These are phyloP conservation scores for Hawksworthiomyces lignivorus DNA, from an alignment of 2,329 filamentous ascomycete genomes.

Conservation along the genomic window DNA sequence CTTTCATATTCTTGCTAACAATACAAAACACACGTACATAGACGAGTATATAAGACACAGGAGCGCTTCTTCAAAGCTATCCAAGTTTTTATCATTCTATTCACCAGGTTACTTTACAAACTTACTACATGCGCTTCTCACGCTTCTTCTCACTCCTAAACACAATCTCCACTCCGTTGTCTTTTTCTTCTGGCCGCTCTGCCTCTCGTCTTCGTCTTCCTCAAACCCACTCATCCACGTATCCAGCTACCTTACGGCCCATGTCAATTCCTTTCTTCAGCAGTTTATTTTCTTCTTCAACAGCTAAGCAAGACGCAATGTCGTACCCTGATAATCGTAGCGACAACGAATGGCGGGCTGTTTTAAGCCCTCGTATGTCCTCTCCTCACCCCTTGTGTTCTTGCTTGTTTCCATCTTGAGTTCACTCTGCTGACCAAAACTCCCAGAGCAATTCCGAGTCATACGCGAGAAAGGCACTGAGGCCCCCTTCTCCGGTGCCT, in stretches of 20 bases:
- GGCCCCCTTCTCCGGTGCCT: slow-evolving; percentile 68
- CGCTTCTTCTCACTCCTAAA: slow-evolving; percentile 38
- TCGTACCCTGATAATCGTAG: slow-evolving; percentile 73
- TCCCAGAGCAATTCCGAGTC: slow-evolving; percentile 88
- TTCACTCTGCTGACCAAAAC: slow-evolving; percentile 5
- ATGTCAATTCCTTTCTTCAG: slow-evolving; percentile 76
- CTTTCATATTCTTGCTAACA: too few species aligned
- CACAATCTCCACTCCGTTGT: slow-evolving; percentile 38
- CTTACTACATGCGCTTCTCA: slow-evolving; percentile 46
- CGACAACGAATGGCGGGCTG: slow-evolving; percentile 80
- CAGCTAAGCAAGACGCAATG: slow-evolving; percentile 44
- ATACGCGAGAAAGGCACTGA: slow-evolving; percentile 92
- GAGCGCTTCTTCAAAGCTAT: too few species aligned
- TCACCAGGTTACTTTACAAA: too few species aligned
- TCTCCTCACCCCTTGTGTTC: background rate
- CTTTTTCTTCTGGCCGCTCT: slow-evolving; percentile 33
- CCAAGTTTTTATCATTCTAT: too few species aligned
- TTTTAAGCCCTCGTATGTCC: slow-evolving; percentile 53
- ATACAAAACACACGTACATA: too few species aligned
- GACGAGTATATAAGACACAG: slow-evolving; percentile 4
- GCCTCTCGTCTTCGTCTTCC: slow-evolving; percentile 33
- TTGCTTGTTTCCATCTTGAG: background rate
- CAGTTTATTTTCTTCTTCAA: slow-evolving; percentile 62
- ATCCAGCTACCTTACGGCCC: slow-evolving; percentile 35
- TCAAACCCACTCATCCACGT: slow-evolving; percentile 39